Evolutionary conservation across 1,284 basidiomycete genomes (phyloP).

Genomic region (Marasmius sp.): DNA sequence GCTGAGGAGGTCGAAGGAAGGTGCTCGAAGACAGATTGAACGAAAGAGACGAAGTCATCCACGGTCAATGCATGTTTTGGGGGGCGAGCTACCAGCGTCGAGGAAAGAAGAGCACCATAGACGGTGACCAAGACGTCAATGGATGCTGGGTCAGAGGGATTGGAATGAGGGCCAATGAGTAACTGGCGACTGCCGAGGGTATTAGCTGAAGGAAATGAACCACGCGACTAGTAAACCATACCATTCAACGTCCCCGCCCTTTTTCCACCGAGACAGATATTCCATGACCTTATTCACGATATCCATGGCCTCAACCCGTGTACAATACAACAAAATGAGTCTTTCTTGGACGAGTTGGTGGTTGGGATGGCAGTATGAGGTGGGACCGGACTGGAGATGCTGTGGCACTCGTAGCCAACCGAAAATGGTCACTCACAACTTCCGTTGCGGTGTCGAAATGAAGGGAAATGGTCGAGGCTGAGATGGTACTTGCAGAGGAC

Average conservation of each 20-base stretch:
- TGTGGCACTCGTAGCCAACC: too few relatives aligned
- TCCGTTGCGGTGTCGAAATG: too few relatives aligned
- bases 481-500: neutral
- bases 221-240: slow-evolving; percentile 28
- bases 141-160: slow-evolving; percentile 49
- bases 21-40: slow-evolving; percentile 56
- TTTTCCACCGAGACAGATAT: slow-evolving; percentile 53
- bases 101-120: slow-evolving; percentile 64
- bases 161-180: slow-evolving; percentile 55
- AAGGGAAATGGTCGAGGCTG: too few relatives aligned
- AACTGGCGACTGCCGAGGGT: slow-evolving; percentile 49
- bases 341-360: too few relatives aligned
- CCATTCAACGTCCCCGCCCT: slow-evolving; percentile 63
- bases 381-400: too few relatives aligned
- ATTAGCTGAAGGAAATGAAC: slow-evolving; percentile 11
- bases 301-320: slow-evolving; percentile 41
- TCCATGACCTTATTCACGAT: slow-evolving; percentile 45
- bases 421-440: too few relatives aligned
- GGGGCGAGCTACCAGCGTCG: slow-evolving; percentile 58
- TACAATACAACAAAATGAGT: too few relatives aligned
- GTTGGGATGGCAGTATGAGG: too few relatives aligned
- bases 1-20: slow-evolving; percentile 66
- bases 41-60: slow-evolving; percentile 55
- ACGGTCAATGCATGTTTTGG: slow-evolving; percentile 44
- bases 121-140: slow-evolving; percentile 58